Evolutionary conservation across 352 stramenopile genomes (phyloP), one percentile per base, ranked within the genome.

Genomic region (Hyaloperonospora brassicae): DNA sequence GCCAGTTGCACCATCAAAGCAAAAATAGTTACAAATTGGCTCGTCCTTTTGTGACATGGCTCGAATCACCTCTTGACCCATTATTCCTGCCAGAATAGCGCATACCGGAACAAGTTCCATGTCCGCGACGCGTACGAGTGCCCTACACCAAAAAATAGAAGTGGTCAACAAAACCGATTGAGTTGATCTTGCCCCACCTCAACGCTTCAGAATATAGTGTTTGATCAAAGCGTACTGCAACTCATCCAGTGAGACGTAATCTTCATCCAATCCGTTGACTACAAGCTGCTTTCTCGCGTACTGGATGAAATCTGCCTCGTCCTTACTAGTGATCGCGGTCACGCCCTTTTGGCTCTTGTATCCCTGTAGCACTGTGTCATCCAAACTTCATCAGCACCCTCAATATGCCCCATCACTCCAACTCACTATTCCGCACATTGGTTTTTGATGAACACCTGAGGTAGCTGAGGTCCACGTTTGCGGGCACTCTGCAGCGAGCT

Each of bases 1-100:
- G 2, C 82, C 82, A 11, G 67, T 60, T 8, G 61, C 54, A 27
- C 83, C 84, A 43, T 98, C 90, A 39, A 98, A 98, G 60, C 93
- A 84, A 54, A 99, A 93, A 39, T 92, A 87, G 75, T 98, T 98
- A 74, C 95, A 95, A 38, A 97, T 91, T 7, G 95, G 95, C 64
- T 97, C 87, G 68, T 97, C 95, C 62, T 98, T 98, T 43, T 92
- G 86, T 49, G 87, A 97, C 36, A 99, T 91, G n/a, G 89, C 88
- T 70, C 98, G 98, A 72, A 99, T 95, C 36, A 99, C 77, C 79
- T 99, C 97, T 64, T 99, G 97, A 5, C 95, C 96, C 39, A 99
- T 55, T 40, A 99, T 91, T 25, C 97, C 96, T 17, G 96, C 97
- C 41, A 98, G 65, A 25, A 99, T 96, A 23, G 96, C 95, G 57